Percentiles rank a stretch among this genome's conserved stretches.
Evolutionary conservation across 129 eudicot genomes (phyloP).

Genomic region (Tagetes erecta): DNA sequence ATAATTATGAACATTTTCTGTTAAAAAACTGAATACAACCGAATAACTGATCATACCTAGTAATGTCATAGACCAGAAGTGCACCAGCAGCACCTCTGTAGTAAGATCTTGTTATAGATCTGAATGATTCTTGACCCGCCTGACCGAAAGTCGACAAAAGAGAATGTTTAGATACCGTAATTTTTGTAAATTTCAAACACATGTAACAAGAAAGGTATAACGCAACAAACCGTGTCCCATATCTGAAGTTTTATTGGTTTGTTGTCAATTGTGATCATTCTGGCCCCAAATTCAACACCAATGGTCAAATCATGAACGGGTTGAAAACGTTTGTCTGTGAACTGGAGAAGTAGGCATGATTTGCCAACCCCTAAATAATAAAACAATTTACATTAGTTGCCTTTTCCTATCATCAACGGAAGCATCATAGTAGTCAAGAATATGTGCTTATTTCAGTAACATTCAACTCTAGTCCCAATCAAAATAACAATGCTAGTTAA

Average conservation of each 20-base stretch:
- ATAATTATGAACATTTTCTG: neutral
- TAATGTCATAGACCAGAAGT: constrained; percentile 86
- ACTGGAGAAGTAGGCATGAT: constrained; percentile 89
- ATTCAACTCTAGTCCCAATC: neutral
- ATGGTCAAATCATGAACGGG: constrained; percentile 92
- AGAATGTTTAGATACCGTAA: neutral
- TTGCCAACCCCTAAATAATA: constrained; percentile 41
- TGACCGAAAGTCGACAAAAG: constrained; percentile 12
- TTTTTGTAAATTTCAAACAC: neutral
- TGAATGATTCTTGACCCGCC: constrained; percentile 98
- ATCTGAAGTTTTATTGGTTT: constrained; percentile 88
- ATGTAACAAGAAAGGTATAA: neutral
- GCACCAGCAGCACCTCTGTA: constrained; percentile 99
- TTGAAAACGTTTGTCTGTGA: constrained; percentile 93
- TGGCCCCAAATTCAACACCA: constrained; percentile 96
- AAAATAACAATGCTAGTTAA: neutral
- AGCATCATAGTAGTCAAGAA: neutral
- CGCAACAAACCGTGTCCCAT: constrained; percentile 44
- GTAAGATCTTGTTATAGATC: constrained; percentile 92
- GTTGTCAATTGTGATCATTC: constrained; percentile 89
- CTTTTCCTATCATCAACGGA: neutral
- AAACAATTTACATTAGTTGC: neutral
- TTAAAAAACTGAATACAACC: neutral
- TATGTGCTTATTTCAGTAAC: neutral
- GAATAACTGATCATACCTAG: constrained; percentile 32